A percentile compares a stretch with the other conserved stretches of the same genome.
These are phyloP conservation scores for Euphorbia peplus DNA, from an alignment of 345 rosid species.

Conservation along the genomic window DNA sequence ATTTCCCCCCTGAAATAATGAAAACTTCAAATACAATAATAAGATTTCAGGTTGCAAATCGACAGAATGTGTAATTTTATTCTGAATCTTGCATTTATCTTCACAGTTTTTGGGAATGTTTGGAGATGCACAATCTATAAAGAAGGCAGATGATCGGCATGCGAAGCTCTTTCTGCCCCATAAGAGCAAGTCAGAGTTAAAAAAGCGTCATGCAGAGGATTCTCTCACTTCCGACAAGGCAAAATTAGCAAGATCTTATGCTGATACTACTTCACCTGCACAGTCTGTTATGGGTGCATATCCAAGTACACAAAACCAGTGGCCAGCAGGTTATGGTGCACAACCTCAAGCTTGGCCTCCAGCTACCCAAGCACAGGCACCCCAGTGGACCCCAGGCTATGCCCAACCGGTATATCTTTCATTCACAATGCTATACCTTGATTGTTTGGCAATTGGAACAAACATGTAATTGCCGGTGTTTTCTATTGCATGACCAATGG, in stretches of 20 bases:
- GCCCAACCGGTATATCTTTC: conserved; percentile 59
- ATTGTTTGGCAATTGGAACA: neutral
- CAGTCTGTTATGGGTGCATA: conserved; percentile 68
- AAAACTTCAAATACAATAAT: neutral
- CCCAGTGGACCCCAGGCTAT: conserved; percentile 77
- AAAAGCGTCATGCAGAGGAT: conserved; percentile 85
- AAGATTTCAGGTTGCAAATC: neutral
- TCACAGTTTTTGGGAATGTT: conserved; percentile 76
- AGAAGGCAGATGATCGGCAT: conserved; percentile 82
- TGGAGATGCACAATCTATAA: conserved; percentile 61
- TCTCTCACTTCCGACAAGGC: conserved; percentile 70
- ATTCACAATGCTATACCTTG: neutral
- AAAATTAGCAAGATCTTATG: conserved; percentile 67
- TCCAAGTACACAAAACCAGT: conserved; percentile 69
- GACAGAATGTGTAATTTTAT: neutral
- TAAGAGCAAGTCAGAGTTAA: conserved; percentile 60
- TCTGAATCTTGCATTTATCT: conserved; percentile 10
- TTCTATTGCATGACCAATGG: neutral
- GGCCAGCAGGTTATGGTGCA: conserved; percentile 73
- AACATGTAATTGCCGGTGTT: neutral
- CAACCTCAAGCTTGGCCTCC: conserved; percentile 94
- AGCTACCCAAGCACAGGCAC: conserved; percentile 56
- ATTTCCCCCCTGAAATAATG: neutral
- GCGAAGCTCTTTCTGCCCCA: conserved; percentile 67
- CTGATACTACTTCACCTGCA: conserved; percentile 50